Evolutionary conservation across 768 basidiomycete genomes (phyloP), one percentile per base, ranked within the genome.

Genomic region (Auriscalpium microsporum): DNA sequence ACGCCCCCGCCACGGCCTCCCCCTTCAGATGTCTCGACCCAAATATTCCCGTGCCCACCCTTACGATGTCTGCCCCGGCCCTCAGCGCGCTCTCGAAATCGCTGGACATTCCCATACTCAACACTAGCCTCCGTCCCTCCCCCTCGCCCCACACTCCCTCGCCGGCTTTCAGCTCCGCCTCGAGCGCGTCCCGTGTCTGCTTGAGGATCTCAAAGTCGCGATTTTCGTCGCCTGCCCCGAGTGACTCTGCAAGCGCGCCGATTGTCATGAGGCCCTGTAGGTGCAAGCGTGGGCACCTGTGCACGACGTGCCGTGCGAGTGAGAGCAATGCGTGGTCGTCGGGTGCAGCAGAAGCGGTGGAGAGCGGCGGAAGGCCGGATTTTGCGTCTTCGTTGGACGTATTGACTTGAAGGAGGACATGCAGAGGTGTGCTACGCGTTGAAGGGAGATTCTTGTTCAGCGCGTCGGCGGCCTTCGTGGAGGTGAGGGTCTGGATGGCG

Each of bases 81-180:
- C 75, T 78, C 49, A 97, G 69, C 4, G 95, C 96, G 33, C 84
- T 81, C 67, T 87, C 90, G 64, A 93, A 98, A 64, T 98, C 95
- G 58, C 84, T 86, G 50, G 92, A 94, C 95, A 97, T 97, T 8
- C 95, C 95, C 94, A 96, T 97, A 56, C 90, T 92, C 67, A 92
- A 64, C 62, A 85, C 28, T 52, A 92, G 66, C 57, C 66, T 68
- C 13, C 81, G 80, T 23, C 75, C 75, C 23, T 74, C 69, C 11
- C 84, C 86, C 0, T 79, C 81, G 81, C 48, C 17, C 53, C 7
- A 14, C 44, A 28, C 19, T 42, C 50, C 21, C 34, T 53, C 63
- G 44, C 49, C 55, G 53, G 49, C 56, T 10, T 58, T 57, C 54
- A 91, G 70, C 36, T 73, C 70, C 1, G 60, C 68, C 54, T 81